Evolutionary conservation across 371 early-diverging fungal genomes (phyloP).

Genomic region (Mortierella sp.): DNA sequence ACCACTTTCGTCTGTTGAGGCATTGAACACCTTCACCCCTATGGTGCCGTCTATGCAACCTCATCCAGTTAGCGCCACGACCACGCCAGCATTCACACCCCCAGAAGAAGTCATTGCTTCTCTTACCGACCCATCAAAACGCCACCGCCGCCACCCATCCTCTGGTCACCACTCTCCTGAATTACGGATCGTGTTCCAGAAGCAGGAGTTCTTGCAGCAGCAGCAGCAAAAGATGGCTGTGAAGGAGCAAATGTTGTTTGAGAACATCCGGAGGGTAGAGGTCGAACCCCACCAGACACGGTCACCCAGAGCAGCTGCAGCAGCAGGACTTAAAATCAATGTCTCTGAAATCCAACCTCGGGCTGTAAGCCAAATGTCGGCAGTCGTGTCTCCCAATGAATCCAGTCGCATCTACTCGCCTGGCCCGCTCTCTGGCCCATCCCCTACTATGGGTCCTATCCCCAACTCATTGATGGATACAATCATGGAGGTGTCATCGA

Average conservation of each 20-base stretch:
- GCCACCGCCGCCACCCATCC: slow-evolving; percentile 48
- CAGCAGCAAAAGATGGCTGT: slow-evolving; percentile 50
- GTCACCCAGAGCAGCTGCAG: slow-evolving; percentile 38
- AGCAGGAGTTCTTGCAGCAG: slow-evolving; percentile 40
- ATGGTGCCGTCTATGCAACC: slow-evolving; percentile 45
- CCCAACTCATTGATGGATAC: slow-evolving; percentile 44
- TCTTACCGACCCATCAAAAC: slow-evolving; percentile 29
- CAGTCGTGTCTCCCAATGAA: slow-evolving; percentile 42
- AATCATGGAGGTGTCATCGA: slow-evolving; percentile 50
- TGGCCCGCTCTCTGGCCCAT: slow-evolving; percentile 42
- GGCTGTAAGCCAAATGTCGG: slow-evolving; percentile 35
- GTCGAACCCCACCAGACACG: slow-evolving; percentile 47
- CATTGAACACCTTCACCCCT: slow-evolving; percentile 30
- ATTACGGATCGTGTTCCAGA: slow-evolving; percentile 31
- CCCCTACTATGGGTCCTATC: slow-evolving; percentile 38
- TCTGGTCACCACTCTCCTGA: slow-evolving; percentile 53
- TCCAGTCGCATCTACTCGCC: slow-evolving; percentile 33
- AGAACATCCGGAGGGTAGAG: slow-evolving; percentile 21
- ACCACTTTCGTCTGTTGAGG: slow-evolving; percentile 28
- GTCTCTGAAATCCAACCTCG: slow-evolving; percentile 49
- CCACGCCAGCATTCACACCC: slow-evolving; percentile 31
- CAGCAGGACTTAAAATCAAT: slow-evolving; percentile 47
- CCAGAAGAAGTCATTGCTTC: slow-evolving; percentile 24
- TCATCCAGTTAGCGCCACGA: slow-evolving; percentile 17
- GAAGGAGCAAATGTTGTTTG: slow-evolving; percentile 36